phyloP scores from a whole-genome alignment of 768 basidiomycete genomes.

The Pleurotus tuber-regium region DNA sequence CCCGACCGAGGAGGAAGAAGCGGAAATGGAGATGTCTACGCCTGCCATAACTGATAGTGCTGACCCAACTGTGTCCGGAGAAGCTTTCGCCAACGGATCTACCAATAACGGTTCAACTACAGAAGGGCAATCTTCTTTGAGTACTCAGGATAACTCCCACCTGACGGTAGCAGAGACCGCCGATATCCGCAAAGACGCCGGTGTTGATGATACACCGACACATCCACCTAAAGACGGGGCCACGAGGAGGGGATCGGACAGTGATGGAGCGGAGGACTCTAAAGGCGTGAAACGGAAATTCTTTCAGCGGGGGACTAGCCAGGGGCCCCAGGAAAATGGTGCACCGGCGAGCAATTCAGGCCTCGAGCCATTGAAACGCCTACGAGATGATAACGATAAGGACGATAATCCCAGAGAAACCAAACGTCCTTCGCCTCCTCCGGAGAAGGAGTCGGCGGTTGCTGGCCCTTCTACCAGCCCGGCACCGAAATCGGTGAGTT shows the following conservation, averaged over 20 bases:
- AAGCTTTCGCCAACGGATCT: slow-evolving; percentile 4
- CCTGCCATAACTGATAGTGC: slow-evolving; percentile 12
- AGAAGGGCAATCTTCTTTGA: not conserved
- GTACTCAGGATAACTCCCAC: not conserved
- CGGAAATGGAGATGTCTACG: slow-evolving; percentile 15
- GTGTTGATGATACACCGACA: slow-evolving; percentile 11
- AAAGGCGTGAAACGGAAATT: slow-evolving; percentile 72
- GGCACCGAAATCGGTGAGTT: slow-evolving; percentile 47
- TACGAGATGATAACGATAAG: slow-evolving; percentile 58
- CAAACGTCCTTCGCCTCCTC: slow-evolving; percentile 68
- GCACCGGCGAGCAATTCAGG: slow-evolving; percentile 16
- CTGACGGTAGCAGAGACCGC: slow-evolving; percentile 6
- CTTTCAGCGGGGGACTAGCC: slow-evolving; percentile 64
- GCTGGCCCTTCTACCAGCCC: slow-evolving; percentile 30
- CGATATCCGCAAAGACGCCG: slow-evolving; percentile 11
- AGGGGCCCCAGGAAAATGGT: slow-evolving; percentile 42
- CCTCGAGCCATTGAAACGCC: slow-evolving; percentile 51
- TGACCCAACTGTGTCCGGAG: not conserved
- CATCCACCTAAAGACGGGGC: slow-evolving; percentile 6
- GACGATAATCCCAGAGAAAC: slow-evolving; percentile 61
- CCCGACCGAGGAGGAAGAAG: slow-evolving; percentile 26
- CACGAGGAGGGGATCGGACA: slow-evolving; percentile 34
- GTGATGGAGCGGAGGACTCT: slow-evolving; percentile 48
- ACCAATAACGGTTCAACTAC: not conserved
- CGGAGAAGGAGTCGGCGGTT: slow-evolving; percentile 43